Conservation (phyloP, 768 basidiomycete species). For the Macrocybe gigantea region DNA sequence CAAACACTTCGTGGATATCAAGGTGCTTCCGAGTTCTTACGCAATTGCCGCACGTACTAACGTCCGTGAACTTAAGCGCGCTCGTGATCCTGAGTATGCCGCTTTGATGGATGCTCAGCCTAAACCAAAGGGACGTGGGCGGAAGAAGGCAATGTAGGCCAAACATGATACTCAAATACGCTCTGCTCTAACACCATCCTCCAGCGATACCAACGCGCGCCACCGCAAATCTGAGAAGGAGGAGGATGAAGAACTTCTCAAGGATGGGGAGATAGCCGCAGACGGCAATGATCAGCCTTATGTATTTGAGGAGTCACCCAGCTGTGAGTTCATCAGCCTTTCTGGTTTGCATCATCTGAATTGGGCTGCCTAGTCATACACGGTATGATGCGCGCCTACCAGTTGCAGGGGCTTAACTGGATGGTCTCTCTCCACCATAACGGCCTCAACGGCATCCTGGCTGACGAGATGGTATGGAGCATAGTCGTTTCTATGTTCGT, state of each 20-base stretch:
- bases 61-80: constrained; percentile 40
- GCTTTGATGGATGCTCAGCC: constrained; percentile 83
- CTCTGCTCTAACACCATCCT: constrained; percentile 1
- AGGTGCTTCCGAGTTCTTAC: constrained; percentile 37
- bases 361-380: constrained; percentile 58
- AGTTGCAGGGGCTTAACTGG: constrained; percentile 95
- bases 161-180: not conserved
- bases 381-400: constrained; percentile 89
- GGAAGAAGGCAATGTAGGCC: constrained; percentile 76
- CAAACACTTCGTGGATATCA: constrained; percentile 97
- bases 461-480: constrained; percentile 82
- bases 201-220: constrained; percentile 69
- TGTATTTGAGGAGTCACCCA: constrained; percentile 92
- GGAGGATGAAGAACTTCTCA: constrained; percentile 92
- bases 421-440: constrained; percentile 96
- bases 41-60: too few species aligned
- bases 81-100: constrained; percentile 91
- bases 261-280: constrained; percentile 74
- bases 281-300: constrained; percentile 87
- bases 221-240: constrained; percentile 97
- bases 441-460: constrained; percentile 93
- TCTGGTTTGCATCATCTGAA: too few species aligned
- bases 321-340: constrained; percentile 48
- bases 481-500: not conserved
- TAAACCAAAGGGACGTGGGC: constrained; percentile 77